phyloP scores from a whole-genome alignment of 1,284 basidiomycete genomes.

The Papiliotrema nemorosa region DNA sequence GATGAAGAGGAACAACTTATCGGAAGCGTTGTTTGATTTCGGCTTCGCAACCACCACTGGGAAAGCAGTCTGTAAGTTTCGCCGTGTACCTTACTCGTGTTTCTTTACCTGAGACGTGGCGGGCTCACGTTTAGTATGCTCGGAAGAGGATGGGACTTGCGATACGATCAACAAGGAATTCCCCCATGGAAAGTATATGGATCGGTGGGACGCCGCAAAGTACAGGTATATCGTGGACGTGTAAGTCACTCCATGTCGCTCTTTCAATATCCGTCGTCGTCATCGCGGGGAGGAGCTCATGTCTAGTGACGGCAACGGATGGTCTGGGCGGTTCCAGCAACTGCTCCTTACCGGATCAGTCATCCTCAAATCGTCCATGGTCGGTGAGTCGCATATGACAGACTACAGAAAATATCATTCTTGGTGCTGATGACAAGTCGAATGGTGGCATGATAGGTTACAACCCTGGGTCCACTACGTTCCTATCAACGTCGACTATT shows the following conservation, averaged over 20 bases:
- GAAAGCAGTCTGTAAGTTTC: background rate
- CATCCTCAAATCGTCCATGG: slow-evolving; percentile 60
- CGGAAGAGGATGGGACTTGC: background rate
- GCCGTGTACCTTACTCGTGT: too few species aligned
- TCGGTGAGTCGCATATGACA: slow-evolving; percentile 52
- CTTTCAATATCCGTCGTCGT: too few species aligned
- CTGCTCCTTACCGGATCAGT: slow-evolving; percentile 60
- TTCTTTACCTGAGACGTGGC: too few species aligned
- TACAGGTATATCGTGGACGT: background rate
- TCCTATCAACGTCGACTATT: slow-evolving; percentile 55
- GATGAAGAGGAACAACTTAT: background rate
- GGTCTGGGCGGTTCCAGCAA: slow-evolving; percentile 40
- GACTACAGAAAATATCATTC: background rate
- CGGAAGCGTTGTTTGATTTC: background rate
- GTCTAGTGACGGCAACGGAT: slow-evolving; percentile 10
- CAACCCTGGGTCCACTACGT: slow-evolving; percentile 56
- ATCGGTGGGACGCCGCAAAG: background rate
- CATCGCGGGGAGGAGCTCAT: too few species aligned
- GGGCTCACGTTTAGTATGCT: background rate
- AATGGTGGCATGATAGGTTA: slow-evolving; percentile 28
- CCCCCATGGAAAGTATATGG: background rate
- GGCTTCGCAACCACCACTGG: background rate
- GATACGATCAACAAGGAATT: background rate
- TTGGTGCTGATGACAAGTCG: slow-evolving; percentile 1
- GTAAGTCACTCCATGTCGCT: background rate